Evolutionary conservation across 208 protist species (phyloP), one percentile per base, ranked within the genome.

Genomic region (Leishmania tarentolae): DNA sequence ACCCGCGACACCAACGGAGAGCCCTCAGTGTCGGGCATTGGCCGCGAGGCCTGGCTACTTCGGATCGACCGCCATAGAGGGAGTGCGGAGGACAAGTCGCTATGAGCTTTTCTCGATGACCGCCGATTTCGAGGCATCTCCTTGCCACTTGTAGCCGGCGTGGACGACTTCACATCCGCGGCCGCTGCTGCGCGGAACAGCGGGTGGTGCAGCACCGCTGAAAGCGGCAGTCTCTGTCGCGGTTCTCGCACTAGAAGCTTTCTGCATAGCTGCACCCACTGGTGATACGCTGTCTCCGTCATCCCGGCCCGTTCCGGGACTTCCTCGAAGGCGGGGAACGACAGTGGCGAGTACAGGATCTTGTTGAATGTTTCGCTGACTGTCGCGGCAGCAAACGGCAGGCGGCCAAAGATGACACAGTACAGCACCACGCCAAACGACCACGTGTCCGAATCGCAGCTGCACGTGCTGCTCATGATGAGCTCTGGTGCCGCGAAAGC

Each of bases 341-440:
- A 68, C 17, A 91, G 83, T 24, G 75, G 50, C 15, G 71, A 61
- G 21, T 84, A 28, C 46, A 89, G 76, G 24, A 92, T 86, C 35
- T 81, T 78, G 42, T 86, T 76, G 65, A 95, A 91, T 24, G 87
- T 92, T 24, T 86, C 86, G 37, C 77, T 84, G 52, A 91, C 75
- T 35, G 78, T 90, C 17, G 80, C 68, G 19, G 96, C 97, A 6
- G 84, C 81, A 78, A 99, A 99, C 19, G 98, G 98, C 66, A 96
- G 86, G 8, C 86, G 85, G 42, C 94, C 94, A 75, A 94, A 99
- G 53, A 96, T 85, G 82, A 99, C 84, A 46, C 91, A 89, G 82
- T 97, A 99, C 2, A 99, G 72, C 15, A 99, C 71, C 65, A 98
- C 98, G 21, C 98, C 98, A 21, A 99, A 86, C 40, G 98, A 97